Conservation (phyloP, 192 early-diverging fungal species). For the Backusella luteola region DNA sequence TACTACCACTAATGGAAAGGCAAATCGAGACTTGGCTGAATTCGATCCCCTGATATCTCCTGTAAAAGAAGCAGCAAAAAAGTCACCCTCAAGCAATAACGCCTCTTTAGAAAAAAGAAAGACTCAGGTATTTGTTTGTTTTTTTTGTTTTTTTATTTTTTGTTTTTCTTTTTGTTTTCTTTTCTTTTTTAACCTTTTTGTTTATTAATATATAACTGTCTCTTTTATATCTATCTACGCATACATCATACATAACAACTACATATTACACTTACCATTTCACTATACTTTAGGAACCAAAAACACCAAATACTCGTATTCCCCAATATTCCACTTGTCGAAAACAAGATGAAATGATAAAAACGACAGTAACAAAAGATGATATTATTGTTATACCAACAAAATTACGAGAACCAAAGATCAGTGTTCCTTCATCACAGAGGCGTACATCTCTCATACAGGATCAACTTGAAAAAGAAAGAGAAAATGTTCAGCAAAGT, state of each 20-base stretch:
- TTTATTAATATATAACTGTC: not conserved
- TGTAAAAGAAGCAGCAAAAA: slow-evolving; percentile 1
- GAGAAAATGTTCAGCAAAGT: not conserved
- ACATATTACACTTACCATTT: not conserved
- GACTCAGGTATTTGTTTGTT: slow-evolving; percentile 1
- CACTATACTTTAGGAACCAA: not conserved
- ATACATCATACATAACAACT: not conserved
- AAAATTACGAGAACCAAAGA: not conserved
- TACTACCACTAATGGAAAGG: not conserved
- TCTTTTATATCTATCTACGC: not conserved
- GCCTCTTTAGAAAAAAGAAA: not conserved
- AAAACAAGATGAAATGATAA: slow-evolving; percentile 8
- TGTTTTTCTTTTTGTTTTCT: not conserved
- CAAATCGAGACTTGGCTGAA: slow-evolving; percentile 18
- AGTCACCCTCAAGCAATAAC: not conserved
- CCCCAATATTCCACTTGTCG: slow-evolving; percentile 1
- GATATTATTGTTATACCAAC: not conserved
- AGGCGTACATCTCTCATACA: slow-evolving; percentile 14
- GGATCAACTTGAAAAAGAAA: slow-evolving; percentile 16
- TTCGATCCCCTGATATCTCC: slow-evolving; percentile 16
- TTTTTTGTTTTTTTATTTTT: not conserved
- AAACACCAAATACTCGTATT: not conserved
- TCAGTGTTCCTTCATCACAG: not conserved
- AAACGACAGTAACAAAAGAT: not conserved
- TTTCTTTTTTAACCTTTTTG: not conserved